Evolutionary conservation across 164 flowering plant genomes (phyloP), one percentile per base, ranked within the genome.

Genomic region (Tinospora cordifolia): DNA sequence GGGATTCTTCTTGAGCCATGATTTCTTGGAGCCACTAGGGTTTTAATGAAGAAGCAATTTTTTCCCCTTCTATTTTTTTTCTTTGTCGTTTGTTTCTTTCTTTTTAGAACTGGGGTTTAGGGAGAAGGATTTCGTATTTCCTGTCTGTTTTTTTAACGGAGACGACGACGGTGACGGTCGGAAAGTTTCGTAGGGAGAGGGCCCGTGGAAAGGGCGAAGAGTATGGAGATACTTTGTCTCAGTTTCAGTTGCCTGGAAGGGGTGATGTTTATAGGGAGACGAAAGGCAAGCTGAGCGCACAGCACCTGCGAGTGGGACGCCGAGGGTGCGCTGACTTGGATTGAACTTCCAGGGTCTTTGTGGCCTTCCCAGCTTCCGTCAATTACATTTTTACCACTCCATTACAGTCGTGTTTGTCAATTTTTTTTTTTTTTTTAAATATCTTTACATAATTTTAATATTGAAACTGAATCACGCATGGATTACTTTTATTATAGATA

Each of bases 1-100:
- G 24, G 40, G 79, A 51, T 49, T 72, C 76, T 38, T 47, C 59
- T 14, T 17, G 76, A 21, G 76, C 76, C 76, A 77, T 69, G 17
- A 22, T 41, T 24, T 71, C 17, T 10, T 6, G 38, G 59, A 8
- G 21, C 21, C 13, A 21, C 58, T 57, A 25, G 51, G 38, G 59
- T 30, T 66, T 38, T 41, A 38, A n/a, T n/a, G n/a, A n/a, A n/a
- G n/a, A n/a, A n/a, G n/a, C n/a, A n/a, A n/a, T n/a, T n/a, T n/a
- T n/a, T n/a, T n/a, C n/a, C n/a, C n/a, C n/a, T n/a, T n/a, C n/a
- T n/a, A n/a, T n/a, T n/a, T n/a, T n/a, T n/a, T n/a, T n/a, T n/a
- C n/a, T n/a, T n/a, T n/a, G n/a, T n/a, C n/a, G n/a, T n/a, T n/a
- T n/a, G n/a, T n/a, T n/a, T n/a, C n/a, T n/a, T n/a, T n/a, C n/a